Base-by-base conservation (phyloP, 108 stramenopile species). In the Nitzschia sp. region DNA sequence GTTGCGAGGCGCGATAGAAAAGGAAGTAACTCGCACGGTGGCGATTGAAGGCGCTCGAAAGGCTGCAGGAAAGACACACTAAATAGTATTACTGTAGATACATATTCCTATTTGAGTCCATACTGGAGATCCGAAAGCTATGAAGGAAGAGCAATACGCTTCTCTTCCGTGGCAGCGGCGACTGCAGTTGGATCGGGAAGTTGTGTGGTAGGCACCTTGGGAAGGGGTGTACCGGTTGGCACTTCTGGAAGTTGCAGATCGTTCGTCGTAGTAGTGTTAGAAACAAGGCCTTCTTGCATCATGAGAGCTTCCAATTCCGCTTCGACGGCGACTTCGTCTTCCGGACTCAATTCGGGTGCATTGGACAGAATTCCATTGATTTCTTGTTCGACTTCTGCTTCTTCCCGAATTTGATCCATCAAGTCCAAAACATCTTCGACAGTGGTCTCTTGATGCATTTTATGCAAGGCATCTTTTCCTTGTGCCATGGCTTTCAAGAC, bases 381-480 rank as follows among this genome's bases (percentile, higher is more conserved):
- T 75, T 83, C 84, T 61, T 70, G 75, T 74, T 96, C 91, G 20
- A 92, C 70, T 67, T 92, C 93, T 57, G 79, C 61, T 68, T 91
- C 85, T 79, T 93, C 93, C 43, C 83, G 71, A 53, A 94, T 82
- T 44, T 91, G 80, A 63, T 93, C 95, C 95, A 96, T 94, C 65
- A 96, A 77, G 42, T 91, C 67, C 64, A 93, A 61, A n/a, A 96
- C 89, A 79, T 92, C 87, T 41, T 96, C 95, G 14, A 94, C 79
- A 17, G 90, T 85, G 53, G 88, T 91, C 62, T 96, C 83, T 55
- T 89, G 70, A 65, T 96, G 92, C 73, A 96, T 70, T 41, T 84
- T 82, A 56, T 90, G 80, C 53, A 96, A 69, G n/a, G 91, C 86
- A 67, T 92, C 90, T 58, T 91, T 96, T 12, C 95, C 95, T 6